A percentile compares a stretch with the other conserved stretches of the same genome.
Evolutionary conservation across 176 grass and related monocot genomes (phyloP).

Genomic region (Oryza meyeriana): DNA sequence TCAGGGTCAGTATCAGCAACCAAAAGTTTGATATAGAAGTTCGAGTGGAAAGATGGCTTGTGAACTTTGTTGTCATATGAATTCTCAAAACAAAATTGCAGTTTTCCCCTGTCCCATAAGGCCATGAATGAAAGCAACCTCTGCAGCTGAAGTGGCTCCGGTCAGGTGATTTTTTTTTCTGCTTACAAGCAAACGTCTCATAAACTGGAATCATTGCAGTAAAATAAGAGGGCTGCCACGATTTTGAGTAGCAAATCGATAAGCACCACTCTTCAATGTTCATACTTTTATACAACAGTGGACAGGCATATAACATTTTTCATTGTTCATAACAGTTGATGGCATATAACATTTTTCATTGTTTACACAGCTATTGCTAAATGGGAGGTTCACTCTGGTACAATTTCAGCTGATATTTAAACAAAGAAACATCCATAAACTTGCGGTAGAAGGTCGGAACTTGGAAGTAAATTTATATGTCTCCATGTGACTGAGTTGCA

Average conservation of each 20-base stretch:
- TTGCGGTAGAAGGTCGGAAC: not conserved
- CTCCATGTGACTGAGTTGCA: not conserved
- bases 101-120: not conserved
- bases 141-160: not conserved
- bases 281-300: not conserved
- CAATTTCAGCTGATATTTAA: conserved; percentile 15
- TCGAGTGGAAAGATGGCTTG: not conserved
- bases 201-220: not conserved
- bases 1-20: not conserved
- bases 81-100: not conserved
- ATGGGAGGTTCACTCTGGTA: conserved; percentile 16
- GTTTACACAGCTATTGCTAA: not conserved
- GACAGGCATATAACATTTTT: conserved; percentile 17
- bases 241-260: not conserved
- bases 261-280: not conserved
- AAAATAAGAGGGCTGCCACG: not conserved
- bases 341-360: not conserved
- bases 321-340: not conserved
- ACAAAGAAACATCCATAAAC: not conserved
- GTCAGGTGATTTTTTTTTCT: not conserved
- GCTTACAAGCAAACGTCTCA: not conserved
- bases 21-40: not conserved
- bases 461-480: not conserved
- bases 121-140: not conserved
- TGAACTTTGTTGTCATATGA: not conserved